A percentile compares a stretch with the other conserved stretches of the same genome.
phyloP scores from a whole-genome alignment of 139 green algal genomes.

The Coelastrella sp. region DNA sequence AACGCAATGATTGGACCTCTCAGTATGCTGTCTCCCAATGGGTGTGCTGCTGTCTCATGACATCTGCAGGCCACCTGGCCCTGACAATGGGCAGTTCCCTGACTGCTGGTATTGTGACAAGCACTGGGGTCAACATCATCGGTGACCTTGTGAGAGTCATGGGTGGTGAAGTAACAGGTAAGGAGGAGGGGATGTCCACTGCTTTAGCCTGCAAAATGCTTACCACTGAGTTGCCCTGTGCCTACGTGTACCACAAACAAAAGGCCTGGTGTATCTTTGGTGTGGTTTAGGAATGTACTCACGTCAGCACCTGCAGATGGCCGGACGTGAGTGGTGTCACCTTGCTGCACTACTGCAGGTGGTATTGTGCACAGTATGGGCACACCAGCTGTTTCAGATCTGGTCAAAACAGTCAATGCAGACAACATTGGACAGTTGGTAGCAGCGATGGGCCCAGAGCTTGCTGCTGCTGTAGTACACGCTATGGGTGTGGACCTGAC shows the following conservation, averaged over 20 bases:
- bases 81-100: slow-evolving; percentile 30
- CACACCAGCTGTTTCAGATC: slow-evolving; percentile 1
- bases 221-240: not conserved
- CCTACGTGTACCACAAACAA: not conserved
- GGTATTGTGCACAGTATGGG: slow-evolving; percentile 49
- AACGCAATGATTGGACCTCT: too few species aligned
- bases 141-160: slow-evolving; percentile 16
- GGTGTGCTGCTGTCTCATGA: not conserved
- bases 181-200: not conserved
- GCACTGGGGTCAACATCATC: slow-evolving; percentile 20
- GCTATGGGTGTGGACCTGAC: slow-evolving; percentile 50
- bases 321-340: not conserved
- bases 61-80: slow-evolving; percentile 22
- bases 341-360: not conserved
- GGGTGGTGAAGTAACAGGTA: slow-evolving; percentile 8
- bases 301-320: not conserved
- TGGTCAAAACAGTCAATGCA: slow-evolving; percentile 38
- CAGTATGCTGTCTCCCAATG: not conserved
- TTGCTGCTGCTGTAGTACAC: slow-evolving; percentile 39
- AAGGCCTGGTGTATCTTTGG: too few species aligned
- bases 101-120: slow-evolving; percentile 37
- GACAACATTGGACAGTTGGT: slow-evolving; percentile 37
- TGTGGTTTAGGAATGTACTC: too few species aligned
- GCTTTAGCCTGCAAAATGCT: not conserved
- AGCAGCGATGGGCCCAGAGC: slow-evolving; percentile 34